A percentile compares a stretch with the other conserved stretches of the same genome.
These are phyloP conservation scores for Ampelocalamus luodianensis DNA, from an alignment of 176 grass and related monocot species.

Conservation along the genomic window DNA sequence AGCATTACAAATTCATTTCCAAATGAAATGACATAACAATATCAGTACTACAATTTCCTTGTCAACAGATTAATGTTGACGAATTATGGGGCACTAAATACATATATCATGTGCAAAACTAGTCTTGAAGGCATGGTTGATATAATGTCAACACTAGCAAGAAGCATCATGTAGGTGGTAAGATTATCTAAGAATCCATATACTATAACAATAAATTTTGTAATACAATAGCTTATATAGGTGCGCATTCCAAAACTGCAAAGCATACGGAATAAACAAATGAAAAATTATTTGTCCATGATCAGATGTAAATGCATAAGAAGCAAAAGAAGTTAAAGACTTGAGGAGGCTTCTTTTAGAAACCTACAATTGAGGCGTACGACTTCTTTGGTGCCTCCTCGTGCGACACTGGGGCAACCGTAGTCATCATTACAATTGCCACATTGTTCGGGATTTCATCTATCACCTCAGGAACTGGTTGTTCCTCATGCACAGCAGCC, in stretches of 20 bases:
- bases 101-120: not conserved
- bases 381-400: constrained; percentile 82
- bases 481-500: constrained; percentile 54
- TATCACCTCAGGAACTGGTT: constrained; percentile 57
- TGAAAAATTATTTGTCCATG: not conserved
- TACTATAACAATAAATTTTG: not conserved
- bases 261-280: not conserved
- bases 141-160: not conserved
- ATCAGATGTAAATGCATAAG: not conserved
- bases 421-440: not conserved
- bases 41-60: not conserved
- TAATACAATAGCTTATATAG: not conserved
- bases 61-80: not conserved
- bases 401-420: constrained; percentile 11
- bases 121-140: not conserved
- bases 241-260: not conserved
- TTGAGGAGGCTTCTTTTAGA: constrained; percentile 1
- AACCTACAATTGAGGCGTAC: constrained; percentile 90
- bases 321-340: not conserved
- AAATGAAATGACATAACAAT: not conserved
- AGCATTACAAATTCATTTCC: too few species aligned
- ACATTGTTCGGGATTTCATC: constrained; percentile 60
- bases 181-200: not conserved
- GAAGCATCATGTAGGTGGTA: not conserved
- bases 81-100: not conserved